These are phyloP conservation scores for Penicillium nordicum DNA, from an alignment of 2,329 filamentous ascomycete genomes.

Conservation along the genomic window DNA sequence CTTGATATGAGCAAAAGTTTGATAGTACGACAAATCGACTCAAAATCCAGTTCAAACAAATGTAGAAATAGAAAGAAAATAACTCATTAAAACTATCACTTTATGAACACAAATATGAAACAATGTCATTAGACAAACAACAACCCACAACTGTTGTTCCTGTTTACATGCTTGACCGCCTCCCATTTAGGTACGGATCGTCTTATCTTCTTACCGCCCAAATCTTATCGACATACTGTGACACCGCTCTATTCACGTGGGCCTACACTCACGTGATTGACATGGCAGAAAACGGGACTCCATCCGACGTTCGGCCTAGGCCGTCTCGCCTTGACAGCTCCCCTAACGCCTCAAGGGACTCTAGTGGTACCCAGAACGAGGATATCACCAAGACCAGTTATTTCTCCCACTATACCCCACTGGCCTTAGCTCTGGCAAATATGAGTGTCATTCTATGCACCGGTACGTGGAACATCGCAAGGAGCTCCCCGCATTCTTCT, in stretches of 20 bases:
- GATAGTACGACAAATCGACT: neutral
- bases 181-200: neutral
- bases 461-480: conserved; percentile 44
- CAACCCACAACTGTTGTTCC: neutral
- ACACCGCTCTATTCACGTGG: conserved; percentile 1
- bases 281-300: conserved; percentile 3
- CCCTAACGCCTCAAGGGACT: neutral
- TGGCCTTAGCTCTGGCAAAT: conserved; percentile 11
- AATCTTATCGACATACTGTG: neutral
- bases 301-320: neutral
- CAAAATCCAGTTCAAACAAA: no score
- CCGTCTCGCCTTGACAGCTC: neutral
- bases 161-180: neutral
- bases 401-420: conserved; percentile 20
- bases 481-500: conserved; percentile 18
- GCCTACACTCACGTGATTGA: neutral
- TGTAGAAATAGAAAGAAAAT: neutral
- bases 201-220: neutral
- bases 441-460: conserved; percentile 69
- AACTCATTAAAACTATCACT: accelerated
- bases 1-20: neutral
- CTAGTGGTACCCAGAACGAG: neutral
- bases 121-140: neutral
- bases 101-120: no score
- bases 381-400: conserved; percentile 19